Evolutionary conservation across 352 stramenopile genomes (phyloP).

Genomic region (Pythium plurisporium): DNA sequence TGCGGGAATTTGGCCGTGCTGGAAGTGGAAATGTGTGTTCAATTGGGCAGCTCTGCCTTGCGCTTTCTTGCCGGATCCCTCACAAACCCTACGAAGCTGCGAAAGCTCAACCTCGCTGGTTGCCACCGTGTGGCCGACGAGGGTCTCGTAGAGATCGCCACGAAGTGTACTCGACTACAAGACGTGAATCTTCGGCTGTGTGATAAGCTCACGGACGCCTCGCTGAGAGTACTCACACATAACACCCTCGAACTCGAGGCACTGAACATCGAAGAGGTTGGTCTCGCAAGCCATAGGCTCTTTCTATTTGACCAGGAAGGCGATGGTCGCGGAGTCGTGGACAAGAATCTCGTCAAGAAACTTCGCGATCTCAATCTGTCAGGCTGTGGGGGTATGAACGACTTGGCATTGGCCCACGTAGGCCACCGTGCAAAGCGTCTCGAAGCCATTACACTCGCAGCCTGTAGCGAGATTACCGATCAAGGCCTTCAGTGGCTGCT

Average conservation of each 20-base stretch:
- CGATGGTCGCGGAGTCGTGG: slow-evolving; percentile 73
- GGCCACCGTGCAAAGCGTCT: slow-evolving; percentile 51
- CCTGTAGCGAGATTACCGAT: slow-evolving; percentile 64
- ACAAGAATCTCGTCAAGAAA: slow-evolving; percentile 70
- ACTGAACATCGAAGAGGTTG: slow-evolving; percentile 83
- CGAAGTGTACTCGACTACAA: slow-evolving; percentile 49
- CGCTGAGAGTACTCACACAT: slow-evolving; percentile 67
- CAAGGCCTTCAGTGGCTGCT: slow-evolving; percentile 50
- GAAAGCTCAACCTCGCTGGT: slow-evolving; percentile 65
- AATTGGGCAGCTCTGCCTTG: slow-evolving; percentile 49
- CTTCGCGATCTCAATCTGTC: slow-evolving; percentile 58
- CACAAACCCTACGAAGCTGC: slow-evolving; percentile 43
- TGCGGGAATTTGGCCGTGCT: slow-evolving; percentile 39
- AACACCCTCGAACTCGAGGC: slow-evolving; percentile 78
- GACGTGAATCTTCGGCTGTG: slow-evolving; percentile 75
- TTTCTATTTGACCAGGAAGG: slow-evolving; percentile 85
- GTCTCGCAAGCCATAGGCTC: slow-evolving; percentile 51
- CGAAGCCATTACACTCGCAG: slow-evolving; percentile 45
- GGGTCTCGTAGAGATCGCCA: slow-evolving; percentile 62
- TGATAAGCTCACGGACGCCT: slow-evolving; percentile 81
- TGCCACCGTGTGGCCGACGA: slow-evolving; percentile 79
- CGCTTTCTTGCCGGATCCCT: slow-evolving; percentile 48
- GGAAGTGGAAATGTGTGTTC: slow-evolving; percentile 62
- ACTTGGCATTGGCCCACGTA: slow-evolving; percentile 69
- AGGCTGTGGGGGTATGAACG: slow-evolving; percentile 68